phyloP scores from a whole-genome alignment of 1,284 basidiomycete species.

The Pseudozyma tsukubaensis region DNA sequence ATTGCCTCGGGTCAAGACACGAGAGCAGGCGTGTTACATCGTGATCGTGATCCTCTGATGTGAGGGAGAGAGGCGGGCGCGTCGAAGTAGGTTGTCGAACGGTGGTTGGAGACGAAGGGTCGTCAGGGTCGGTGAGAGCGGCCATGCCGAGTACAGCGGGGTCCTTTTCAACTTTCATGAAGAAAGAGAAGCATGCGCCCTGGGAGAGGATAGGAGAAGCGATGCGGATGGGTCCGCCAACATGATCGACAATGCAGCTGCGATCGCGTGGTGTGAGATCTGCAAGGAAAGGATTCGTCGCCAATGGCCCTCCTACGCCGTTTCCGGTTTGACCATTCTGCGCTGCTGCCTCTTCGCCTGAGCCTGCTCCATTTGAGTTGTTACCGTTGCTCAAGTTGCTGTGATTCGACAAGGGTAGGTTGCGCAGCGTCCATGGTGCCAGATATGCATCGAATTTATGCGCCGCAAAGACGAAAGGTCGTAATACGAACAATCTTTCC shows the following conservation, averaged over 20 bases:
- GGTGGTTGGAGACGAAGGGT: slow-evolving; percentile 16
- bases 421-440: slow-evolving; percentile 71
- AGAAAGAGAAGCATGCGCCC: slow-evolving; percentile 69
- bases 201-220: slow-evolving; percentile 64
- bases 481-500: slow-evolving; percentile 72
- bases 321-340: background rate
- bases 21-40: slow-evolving; percentile 52
- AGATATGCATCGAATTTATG: slow-evolving; percentile 72
- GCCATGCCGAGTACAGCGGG: slow-evolving; percentile 57
- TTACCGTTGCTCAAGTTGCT: background rate
- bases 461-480: slow-evolving; percentile 73
- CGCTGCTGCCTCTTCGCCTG: too few relatives aligned
- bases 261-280: slow-evolving; percentile 70
- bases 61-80: slow-evolving; percentile 37
- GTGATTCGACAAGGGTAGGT: slow-evolving; percentile 26
- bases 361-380: background rate
- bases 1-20: slow-evolving; percentile 68
- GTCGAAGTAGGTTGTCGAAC: slow-evolving; percentile 33
- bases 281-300: slow-evolving; percentile 69
- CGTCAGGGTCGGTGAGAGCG: slow-evolving; percentile 34
- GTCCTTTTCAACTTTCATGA: slow-evolving; percentile 68
- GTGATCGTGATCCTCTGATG: slow-evolving; percentile 58
- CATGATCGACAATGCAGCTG: slow-evolving; percentile 68
- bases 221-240: slow-evolving; percentile 64
- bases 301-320: slow-evolving; percentile 5